Percentiles rank a stretch among this genome's conserved stretches.
These are phyloP conservation scores for Acanthamoeba lenticulata DNA, from an alignment of 208 protist species.

Conservation along the genomic window DNA sequence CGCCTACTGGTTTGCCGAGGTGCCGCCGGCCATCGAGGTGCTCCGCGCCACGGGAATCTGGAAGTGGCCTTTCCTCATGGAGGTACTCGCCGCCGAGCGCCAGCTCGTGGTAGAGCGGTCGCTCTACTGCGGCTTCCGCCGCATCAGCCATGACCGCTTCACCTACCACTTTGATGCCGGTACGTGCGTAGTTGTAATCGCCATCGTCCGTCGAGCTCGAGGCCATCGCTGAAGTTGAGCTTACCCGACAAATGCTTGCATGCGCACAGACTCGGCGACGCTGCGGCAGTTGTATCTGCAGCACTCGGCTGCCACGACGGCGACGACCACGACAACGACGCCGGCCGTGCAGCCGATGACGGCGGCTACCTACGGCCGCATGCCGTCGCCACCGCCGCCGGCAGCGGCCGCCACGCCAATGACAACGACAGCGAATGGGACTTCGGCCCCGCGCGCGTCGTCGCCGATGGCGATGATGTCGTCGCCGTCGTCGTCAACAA, in stretches of 20 bases:
- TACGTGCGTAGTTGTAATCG: too few relatives aligned
- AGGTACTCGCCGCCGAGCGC: neutral
- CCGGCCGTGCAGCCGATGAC: too few relatives aligned
- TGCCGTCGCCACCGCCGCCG: neutral
- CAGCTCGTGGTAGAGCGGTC: neutral
- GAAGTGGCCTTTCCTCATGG: neutral
- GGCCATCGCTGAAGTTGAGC: neutral
- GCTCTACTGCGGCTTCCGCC: slow-evolving; percentile 13
- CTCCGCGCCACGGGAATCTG: neutral
- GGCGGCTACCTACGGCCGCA: too few relatives aligned
- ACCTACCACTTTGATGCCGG: neutral
- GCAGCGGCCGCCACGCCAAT: neutral
- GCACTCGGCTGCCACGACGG: neutral
- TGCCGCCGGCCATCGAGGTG: neutral
- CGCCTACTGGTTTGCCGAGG: slow-evolving; percentile 27
- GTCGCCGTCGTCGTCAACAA: neutral
- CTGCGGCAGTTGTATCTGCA: neutral
- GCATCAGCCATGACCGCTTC: neutral
- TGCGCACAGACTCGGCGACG: neutral
- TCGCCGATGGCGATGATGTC: neutral
- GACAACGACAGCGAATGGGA: too few relatives aligned
- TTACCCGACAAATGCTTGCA: neutral
- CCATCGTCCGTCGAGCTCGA: too few relatives aligned
- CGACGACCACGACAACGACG: too few relatives aligned
- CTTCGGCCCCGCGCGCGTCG: neutral